phyloP scores from a whole-genome alignment of 1,139 yeast species.

The Kodamaea arcana region DNA sequence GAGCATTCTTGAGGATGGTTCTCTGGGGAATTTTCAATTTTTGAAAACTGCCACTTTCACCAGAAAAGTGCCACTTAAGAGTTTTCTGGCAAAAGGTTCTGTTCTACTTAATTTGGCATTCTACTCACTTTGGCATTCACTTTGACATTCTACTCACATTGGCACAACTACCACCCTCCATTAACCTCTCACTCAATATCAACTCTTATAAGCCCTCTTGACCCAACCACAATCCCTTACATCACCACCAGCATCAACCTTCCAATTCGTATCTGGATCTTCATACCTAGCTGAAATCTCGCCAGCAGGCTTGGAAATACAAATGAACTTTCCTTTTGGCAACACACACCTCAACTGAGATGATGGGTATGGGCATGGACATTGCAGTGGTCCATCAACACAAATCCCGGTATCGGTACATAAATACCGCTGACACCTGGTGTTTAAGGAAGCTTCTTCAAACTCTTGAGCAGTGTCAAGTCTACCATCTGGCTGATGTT shows the following conservation, averaged over 20 bases:
- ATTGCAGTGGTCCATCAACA: slow-evolving; percentile 61
- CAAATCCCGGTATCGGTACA: slow-evolving; percentile 83
- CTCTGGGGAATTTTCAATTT: no score
- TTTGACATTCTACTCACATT: no score
- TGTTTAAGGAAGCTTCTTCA: slow-evolving; percentile 29
- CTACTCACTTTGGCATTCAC: no score
- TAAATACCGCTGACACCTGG: slow-evolving; percentile 62
- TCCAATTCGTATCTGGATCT: slow-evolving; percentile 50
- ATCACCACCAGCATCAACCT: slow-evolving; percentile 47
- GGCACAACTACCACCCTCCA: neutral
- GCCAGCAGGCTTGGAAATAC: slow-evolving; percentile 78
- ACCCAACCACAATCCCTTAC: slow-evolving; percentile 82
- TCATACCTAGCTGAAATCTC: slow-evolving; percentile 33
- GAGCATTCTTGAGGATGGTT: no score
- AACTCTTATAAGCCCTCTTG: slow-evolving; percentile 46
- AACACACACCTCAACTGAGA: slow-evolving; percentile 78
- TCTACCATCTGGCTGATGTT: slow-evolving; percentile 18
- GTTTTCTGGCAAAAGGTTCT: no score
- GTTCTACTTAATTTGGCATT: no score
- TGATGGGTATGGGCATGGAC: slow-evolving; percentile 89
- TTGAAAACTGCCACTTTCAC: no score
- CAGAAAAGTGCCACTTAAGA: no score
- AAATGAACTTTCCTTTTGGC: slow-evolving; percentile 66
- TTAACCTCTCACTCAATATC: neutral
- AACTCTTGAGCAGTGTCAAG: slow-evolving; percentile 22